These are phyloP conservation scores for Hypoxylon fragiforme DNA, from an alignment of 495 filamentous ascomycete species.

Conservation along the genomic window DNA sequence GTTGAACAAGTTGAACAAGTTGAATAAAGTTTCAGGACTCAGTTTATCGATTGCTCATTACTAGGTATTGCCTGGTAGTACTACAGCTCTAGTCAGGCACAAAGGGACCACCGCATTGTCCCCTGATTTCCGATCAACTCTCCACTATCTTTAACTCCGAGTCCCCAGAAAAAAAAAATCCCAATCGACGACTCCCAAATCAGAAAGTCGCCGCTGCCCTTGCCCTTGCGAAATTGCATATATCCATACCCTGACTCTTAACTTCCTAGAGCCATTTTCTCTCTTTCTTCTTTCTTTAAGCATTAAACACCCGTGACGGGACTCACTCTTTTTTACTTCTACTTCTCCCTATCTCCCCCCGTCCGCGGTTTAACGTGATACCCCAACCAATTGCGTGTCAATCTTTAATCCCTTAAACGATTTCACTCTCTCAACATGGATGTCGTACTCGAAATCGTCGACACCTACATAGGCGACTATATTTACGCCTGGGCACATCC, in stretches of 20 bases:
- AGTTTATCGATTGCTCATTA: too few relatives aligned
- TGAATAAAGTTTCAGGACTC: too few relatives aligned
- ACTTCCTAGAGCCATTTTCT: slow-evolving; percentile 19
- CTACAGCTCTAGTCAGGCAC: slow-evolving; percentile 23
- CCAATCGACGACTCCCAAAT: too few relatives aligned
- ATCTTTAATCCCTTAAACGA: background rate
- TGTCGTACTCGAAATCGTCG: slow-evolving; percentile 82
- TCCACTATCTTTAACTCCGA: slow-evolving; percentile 8
- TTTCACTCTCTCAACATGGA: slow-evolving; percentile 66
- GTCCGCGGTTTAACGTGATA: background rate
- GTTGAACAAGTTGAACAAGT: too few relatives aligned
- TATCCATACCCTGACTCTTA: slow-evolving; percentile 7
- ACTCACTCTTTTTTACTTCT: slow-evolving; percentile 8
- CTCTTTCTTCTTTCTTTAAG: background rate
- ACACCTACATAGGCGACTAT: slow-evolving; percentile 82
- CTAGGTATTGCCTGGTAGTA: too few relatives aligned
- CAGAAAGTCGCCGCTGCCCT: slow-evolving; percentile 4
- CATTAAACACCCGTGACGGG: background rate
- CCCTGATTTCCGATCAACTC: slow-evolving; percentile 4
- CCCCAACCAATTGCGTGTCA: background rate
- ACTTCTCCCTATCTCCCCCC: background rate
- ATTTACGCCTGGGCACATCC: slow-evolving; percentile 75
- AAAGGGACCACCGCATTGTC: background rate
- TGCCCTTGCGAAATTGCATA: slow-evolving; percentile 33
- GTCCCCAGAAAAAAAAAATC: slow-evolving; percentile 10